phyloP scores from a whole-genome alignment of 2,329 filamentous ascomycete species.

The Didymella lethalis region DNA sequence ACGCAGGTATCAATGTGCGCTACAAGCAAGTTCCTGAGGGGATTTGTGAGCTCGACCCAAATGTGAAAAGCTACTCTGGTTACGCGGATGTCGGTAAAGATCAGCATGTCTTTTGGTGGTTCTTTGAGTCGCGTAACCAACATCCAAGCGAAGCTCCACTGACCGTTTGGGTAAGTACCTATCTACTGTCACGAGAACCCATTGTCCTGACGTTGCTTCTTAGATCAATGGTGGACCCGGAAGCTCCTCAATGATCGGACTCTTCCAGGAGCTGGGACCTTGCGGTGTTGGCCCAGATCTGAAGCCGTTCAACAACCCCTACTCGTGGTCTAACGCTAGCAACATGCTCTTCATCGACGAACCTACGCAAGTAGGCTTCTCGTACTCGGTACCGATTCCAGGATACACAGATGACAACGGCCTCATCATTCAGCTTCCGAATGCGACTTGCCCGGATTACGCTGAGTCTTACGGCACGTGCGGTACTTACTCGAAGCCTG shows the following conservation, averaged over 20 bases:
- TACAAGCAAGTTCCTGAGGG: slow-evolving; percentile 65
- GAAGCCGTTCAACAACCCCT: slow-evolving; percentile 65
- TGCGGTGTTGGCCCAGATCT: slow-evolving; percentile 59
- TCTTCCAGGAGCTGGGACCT: slow-evolving; percentile 62
- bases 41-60: slow-evolving; percentile 64
- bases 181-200: too few species aligned
- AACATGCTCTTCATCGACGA: slow-evolving; percentile 78
- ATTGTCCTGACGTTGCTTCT: not conserved
- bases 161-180: slow-evolving; percentile 59
- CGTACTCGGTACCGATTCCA: slow-evolving; percentile 59
- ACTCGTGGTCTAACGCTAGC: slow-evolving; percentile 68
- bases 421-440: slow-evolving; percentile 56
- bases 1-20: slow-evolving; percentile 61
- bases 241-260: slow-evolving; percentile 64
- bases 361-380: slow-evolving; percentile 67
- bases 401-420: slow-evolving; percentile 48
- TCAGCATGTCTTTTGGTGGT: slow-evolving; percentile 64
- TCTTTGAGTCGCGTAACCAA: slow-evolving; percentile 63
- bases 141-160: slow-evolving; percentile 63
- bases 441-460: slow-evolving; percentile 61
- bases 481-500: slow-evolving; percentile 64
- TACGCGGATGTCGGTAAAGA: slow-evolving; percentile 62
- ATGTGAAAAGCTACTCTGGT: slow-evolving; percentile 64
- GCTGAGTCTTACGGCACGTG: slow-evolving; percentile 55
- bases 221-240: slow-evolving; percentile 64